phyloP scores from a whole-genome alignment of 23 red algal species.

The Gracilaria gracilis region DNA sequence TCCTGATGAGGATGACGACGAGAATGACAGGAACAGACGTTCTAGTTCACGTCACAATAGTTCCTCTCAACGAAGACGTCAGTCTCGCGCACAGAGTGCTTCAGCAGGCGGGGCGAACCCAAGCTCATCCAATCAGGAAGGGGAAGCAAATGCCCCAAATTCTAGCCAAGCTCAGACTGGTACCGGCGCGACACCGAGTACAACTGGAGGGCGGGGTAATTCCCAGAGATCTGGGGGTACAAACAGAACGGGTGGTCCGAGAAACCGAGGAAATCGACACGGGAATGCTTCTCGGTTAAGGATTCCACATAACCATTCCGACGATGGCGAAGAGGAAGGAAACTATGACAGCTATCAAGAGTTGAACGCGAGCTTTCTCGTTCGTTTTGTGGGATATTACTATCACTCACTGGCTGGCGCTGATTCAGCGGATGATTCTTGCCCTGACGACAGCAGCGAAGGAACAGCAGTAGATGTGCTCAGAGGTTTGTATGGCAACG shows the following conservation, averaged over 20 bases:
- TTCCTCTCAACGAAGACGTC: background rate
- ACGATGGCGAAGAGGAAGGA: background rate
- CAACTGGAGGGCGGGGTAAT: background rate
- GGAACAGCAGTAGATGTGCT: background rate
- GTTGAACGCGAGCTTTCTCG: conserved; percentile 29
- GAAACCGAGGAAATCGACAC: background rate
- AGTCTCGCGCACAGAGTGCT: background rate
- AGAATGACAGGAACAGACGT: background rate
- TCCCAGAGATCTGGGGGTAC: background rate
- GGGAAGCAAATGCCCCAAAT: background rate
- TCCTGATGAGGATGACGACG: background rate
- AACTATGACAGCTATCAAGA: background rate
- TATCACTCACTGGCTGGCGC: background rate
- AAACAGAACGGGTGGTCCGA: background rate
- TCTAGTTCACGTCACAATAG: background rate
- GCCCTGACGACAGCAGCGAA: background rate
- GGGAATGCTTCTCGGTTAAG: background rate
- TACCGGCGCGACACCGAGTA: background rate
- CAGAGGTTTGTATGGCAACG: background rate
- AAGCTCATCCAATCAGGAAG: background rate
- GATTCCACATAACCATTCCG: background rate
- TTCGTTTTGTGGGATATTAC: conserved; percentile 25
- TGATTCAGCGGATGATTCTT: background rate
- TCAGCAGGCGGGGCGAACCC: background rate
- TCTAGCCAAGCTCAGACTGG: background rate